Evolutionary conservation across 805 yeast species (phyloP).

Genomic region (Starmerella etchellsii): DNA sequence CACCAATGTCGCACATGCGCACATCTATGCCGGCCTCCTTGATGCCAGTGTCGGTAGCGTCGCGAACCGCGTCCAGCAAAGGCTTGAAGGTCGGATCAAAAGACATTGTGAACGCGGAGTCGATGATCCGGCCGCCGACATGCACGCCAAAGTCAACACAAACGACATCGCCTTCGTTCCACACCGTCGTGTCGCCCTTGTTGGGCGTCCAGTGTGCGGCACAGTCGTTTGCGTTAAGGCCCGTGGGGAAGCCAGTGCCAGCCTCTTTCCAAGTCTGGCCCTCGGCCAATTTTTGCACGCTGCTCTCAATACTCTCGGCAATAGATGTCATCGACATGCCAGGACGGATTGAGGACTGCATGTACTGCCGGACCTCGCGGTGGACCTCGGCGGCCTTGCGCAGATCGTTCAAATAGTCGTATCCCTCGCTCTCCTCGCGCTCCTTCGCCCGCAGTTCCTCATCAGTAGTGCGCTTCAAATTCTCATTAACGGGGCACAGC

Average conservation of each 20-base stretch:
- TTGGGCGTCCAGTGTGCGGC: constrained; percentile 99
- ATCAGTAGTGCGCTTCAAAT: constrained; percentile 53
- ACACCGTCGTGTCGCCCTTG: constrained; percentile 75
- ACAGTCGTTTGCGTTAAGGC: constrained; percentile 78
- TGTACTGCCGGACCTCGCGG: constrained; percentile 73
- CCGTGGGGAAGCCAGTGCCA: constrained; percentile 98
- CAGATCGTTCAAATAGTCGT: constrained; percentile 53
- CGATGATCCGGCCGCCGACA: constrained; percentile 85
- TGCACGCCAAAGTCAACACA: constrained; percentile 96
- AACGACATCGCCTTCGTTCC: constrained; percentile 82
- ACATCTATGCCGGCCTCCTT: constrained; percentile 93
- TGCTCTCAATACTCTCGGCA: constrained; percentile 78
- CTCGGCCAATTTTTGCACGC: constrained; percentile 60
- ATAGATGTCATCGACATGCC: constrained; percentile 87
- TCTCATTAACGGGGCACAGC: constrained; percentile 10
- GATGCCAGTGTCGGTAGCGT: constrained; percentile 88
- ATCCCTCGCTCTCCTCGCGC: constrained; percentile 38
- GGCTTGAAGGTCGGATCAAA: constrained; percentile 58
- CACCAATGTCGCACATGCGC: constrained; percentile 88
- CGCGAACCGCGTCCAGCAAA: constrained; percentile 72
- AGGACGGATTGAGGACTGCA: constrained; percentile 62
- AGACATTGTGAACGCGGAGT: constrained; percentile 86
- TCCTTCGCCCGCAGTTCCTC: constrained; percentile 78
- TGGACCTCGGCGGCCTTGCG: constrained; percentile 96
- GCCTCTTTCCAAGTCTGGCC: constrained; percentile 45